Conservation (phyloP, 805 yeast genomes). For the Kodamaea fukazawae region DNA sequence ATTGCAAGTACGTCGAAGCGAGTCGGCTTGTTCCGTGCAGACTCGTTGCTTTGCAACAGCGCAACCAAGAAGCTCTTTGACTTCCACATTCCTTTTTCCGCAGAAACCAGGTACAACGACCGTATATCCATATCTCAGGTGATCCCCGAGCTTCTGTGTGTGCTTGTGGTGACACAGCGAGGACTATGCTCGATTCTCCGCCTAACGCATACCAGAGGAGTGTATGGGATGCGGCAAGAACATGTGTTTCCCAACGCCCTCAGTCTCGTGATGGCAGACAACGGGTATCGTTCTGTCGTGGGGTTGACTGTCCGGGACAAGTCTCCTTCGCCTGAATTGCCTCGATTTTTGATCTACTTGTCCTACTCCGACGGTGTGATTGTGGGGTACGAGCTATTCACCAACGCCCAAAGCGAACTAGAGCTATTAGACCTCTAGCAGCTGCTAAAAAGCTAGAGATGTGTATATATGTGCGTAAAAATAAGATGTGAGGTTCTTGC, state of each 20-base stretch:
- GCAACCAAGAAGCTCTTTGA: conserved; percentile 44
- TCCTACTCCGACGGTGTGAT: conserved; percentile 33
- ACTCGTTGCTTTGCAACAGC: conserved; percentile 47
- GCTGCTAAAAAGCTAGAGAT: too few species aligned
- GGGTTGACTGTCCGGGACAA: conserved; percentile 31
- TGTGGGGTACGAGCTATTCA: conserved; percentile 14
- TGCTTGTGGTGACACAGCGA: conserved; percentile 36
- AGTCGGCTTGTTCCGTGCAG: conserved; percentile 45
- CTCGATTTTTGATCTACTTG: conserved; percentile 31
- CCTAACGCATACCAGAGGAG: conserved; percentile 34
- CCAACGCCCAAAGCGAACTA: too few species aligned
- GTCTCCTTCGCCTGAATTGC: conserved; percentile 17
- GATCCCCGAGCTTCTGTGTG: conserved; percentile 35
- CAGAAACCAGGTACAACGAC: conserved; percentile 32
- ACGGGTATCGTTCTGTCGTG: conserved; percentile 30
- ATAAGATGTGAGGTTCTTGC: too few species aligned
- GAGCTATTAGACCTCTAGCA: too few species aligned
- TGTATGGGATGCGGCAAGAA: conserved; percentile 44
- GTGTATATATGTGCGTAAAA: too few species aligned
- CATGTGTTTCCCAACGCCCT: conserved; percentile 38
- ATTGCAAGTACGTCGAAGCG: conserved; percentile 45
- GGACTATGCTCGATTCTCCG: conserved; percentile 38
- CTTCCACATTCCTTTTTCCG: conserved; percentile 33
- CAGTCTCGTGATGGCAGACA: conserved; percentile 23
- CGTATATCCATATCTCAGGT: conserved; percentile 34